Evolutionary conservation across 495 filamentous ascomycete species (phyloP).

Genomic region (Arthonia radiata): DNA sequence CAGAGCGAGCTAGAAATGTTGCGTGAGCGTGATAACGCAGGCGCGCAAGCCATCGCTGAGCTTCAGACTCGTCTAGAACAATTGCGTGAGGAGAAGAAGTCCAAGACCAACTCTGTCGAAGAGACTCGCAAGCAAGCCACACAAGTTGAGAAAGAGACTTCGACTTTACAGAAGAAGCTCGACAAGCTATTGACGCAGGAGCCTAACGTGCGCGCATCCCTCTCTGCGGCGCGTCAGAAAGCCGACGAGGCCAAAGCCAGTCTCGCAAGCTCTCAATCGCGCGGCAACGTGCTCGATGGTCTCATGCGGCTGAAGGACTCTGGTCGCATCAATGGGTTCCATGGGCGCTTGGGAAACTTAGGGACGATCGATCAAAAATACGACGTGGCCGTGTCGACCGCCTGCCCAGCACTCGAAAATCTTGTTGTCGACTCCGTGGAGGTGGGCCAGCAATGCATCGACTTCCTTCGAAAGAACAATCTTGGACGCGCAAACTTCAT

Average conservation of each 20-base stretch:
- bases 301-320: conserved; percentile 90
- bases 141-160: conserved; percentile 46
- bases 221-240: conserved; percentile 74
- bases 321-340: conserved; percentile 86
- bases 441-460: conserved; percentile 88
- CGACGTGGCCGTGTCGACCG: conserved; percentile 90
- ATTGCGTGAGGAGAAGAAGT: conserved; percentile 40
- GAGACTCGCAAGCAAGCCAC: conserved; percentile 47
- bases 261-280: conserved; percentile 67
- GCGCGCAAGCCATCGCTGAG: conserved; percentile 59
- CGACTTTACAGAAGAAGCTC: conserved; percentile 42
- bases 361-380: conserved; percentile 89
- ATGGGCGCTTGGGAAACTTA: conserved; percentile 81
- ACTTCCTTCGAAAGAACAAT: conserved; percentile 90
- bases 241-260: conserved; percentile 86
- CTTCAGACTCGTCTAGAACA: conserved; percentile 50
- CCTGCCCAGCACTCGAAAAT: conserved; percentile 74
- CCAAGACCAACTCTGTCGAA: conserved; percentile 51
- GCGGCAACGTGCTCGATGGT: conserved; percentile 74
- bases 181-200: conserved; percentile 48
- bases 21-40: conserved; percentile 65
- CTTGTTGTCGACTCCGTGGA: conserved; percentile 91
- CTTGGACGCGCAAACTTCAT: conserved; percentile 95
- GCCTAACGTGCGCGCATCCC: conserved; percentile 49
- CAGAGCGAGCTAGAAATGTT: conserved; percentile 85